Evolutionary conservation across 1,284 basidiomycete species (phyloP).

Genomic region (Naganishia cerealis): DNA sequence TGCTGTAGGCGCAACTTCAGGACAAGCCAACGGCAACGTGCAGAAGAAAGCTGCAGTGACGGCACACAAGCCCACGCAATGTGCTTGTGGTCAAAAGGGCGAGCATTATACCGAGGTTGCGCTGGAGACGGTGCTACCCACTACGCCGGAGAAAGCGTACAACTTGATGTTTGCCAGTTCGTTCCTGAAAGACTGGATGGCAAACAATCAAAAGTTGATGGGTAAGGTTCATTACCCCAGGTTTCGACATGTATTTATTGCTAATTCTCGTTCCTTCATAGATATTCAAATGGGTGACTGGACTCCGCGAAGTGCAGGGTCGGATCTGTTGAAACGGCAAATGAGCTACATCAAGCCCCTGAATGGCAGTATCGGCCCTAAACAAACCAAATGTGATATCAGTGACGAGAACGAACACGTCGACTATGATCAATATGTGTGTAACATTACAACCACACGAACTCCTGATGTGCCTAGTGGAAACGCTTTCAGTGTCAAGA

Average conservation of each 20-base stretch:
- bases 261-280: constrained; percentile 47
- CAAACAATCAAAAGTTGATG: constrained; percentile 79
- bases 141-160: constrained; percentile 90
- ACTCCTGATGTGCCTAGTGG: constrained; percentile 95
- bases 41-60: constrained; percentile 26
- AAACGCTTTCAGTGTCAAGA: constrained; percentile 87
- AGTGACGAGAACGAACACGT: constrained; percentile 76
- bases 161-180: constrained; percentile 94
- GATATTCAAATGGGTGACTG: constrained; percentile 92
- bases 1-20: background rate
- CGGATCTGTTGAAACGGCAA: constrained; percentile 70
- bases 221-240: constrained; percentile 60
- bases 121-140: constrained; percentile 76
- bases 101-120: constrained; percentile 73
- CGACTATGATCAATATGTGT: constrained; percentile 81
- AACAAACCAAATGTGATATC: constrained; percentile 91
- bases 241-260: background rate
- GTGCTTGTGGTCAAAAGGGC: constrained; percentile 70
- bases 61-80: constrained; percentile 62
- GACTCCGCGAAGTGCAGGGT: constrained; percentile 65
- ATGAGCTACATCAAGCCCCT: constrained; percentile 97
- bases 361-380: constrained; percentile 82
- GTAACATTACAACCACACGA: constrained; percentile 81
- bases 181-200: constrained; percentile 93
- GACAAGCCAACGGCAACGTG: constrained; percentile 5